Conservation (phyloP, 257 asterid species). For the Leptodermis oblonga region DNA sequence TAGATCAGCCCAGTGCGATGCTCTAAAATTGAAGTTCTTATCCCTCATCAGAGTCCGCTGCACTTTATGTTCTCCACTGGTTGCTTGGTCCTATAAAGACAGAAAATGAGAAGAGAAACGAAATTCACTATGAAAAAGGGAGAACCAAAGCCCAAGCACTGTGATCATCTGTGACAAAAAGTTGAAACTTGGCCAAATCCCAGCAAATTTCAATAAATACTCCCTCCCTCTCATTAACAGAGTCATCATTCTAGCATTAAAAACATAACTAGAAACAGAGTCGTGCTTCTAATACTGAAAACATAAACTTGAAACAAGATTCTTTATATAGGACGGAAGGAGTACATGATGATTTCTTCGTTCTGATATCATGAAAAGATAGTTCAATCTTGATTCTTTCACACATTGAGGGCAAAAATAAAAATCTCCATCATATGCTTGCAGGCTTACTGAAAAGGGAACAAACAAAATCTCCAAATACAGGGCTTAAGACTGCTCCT, state of each 20-base stretch:
- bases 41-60: constrained; percentile 53
- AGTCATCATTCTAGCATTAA: too few species aligned
- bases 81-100: constrained; percentile 52
- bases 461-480: too few species aligned
- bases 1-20: constrained; percentile 86
- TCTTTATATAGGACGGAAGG: too few species aligned
- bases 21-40: constrained; percentile 65
- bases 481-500: too few species aligned
- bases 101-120: background rate
- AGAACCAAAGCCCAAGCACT: background rate
- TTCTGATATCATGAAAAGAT: background rate
- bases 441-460: background rate
- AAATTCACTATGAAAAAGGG: background rate
- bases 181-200: background rate
- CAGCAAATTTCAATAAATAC: background rate
- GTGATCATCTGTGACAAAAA: background rate
- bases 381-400: background rate
- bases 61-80: constrained; percentile 41
- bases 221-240: background rate
- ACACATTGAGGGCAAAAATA: background rate
- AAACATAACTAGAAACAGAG: too few species aligned
- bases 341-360: background rate
- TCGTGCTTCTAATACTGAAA: too few species aligned
- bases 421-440: background rate
- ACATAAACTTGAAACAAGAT: background rate